These are phyloP conservation scores for Venturiaceae sp. DNA, from an alignment of 2,329 filamentous ascomycete species.

Conservation along the genomic window DNA sequence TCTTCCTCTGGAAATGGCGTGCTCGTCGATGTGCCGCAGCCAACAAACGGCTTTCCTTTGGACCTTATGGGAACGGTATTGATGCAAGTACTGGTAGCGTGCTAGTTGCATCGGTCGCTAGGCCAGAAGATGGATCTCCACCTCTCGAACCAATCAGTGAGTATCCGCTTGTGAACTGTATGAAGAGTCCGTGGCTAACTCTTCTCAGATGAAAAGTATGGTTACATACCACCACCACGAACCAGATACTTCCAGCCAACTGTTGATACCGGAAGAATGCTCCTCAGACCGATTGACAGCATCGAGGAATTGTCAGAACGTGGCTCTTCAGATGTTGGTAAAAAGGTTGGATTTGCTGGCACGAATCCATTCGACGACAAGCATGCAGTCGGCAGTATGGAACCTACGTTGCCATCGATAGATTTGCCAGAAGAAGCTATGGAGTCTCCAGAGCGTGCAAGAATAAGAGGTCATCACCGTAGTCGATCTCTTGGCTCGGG, in stretches of 20 bases:
- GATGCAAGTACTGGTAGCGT: constrained; percentile 2
- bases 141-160: not conserved
- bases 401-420: not conserved
- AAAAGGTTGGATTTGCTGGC: not conserved
- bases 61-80: constrained; percentile 5
- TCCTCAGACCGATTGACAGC: constrained; percentile 1
- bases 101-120: constrained; percentile 3
- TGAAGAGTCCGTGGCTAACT: not conserved
- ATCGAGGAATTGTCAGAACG: constrained; percentile 3
- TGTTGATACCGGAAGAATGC: not conserved
- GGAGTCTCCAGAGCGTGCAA: not conserved
- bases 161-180: not conserved
- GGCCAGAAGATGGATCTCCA: not conserved
- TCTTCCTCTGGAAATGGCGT: constrained; percentile 7
- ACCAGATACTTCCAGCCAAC: constrained; percentile 2
- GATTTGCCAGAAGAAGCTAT: not conserved
- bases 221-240: not conserved
- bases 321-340: not conserved
- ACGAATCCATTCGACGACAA: constrained; percentile 3
- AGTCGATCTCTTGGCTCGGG: not conserved
- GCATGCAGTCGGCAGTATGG: not conserved
- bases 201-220: not conserved
- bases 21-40: not conserved
- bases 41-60: constrained; percentile 1
- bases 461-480: not conserved